Percentiles rank a stretch among this genome's conserved stretches.
Evolutionary conservation across 2,329 filamentous ascomycete species (phyloP).

Genomic region (Fusarium palustre): DNA sequence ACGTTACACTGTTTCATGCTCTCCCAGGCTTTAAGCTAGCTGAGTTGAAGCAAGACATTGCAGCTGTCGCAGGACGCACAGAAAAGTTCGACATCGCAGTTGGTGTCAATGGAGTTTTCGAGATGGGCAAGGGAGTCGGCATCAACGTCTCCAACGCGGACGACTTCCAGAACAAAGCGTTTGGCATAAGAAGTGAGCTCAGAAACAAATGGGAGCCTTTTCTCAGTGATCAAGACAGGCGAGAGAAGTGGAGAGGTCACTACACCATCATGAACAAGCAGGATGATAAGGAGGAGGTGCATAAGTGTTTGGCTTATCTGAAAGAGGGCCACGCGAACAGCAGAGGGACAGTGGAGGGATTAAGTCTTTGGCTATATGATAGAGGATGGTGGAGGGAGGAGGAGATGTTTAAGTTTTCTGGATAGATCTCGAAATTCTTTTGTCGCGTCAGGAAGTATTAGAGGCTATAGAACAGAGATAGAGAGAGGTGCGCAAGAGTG

Average conservation of each 20-base stretch:
- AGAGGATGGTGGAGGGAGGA: slow-evolving; percentile 26
- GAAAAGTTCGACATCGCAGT: slow-evolving; percentile 3
- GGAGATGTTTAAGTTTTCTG: slow-evolving; percentile 1
- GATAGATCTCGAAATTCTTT: neutral
- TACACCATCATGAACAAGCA: slow-evolving; percentile 41
- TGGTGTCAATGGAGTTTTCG: slow-evolving; percentile 8
- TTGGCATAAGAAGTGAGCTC: slow-evolving; percentile 13
- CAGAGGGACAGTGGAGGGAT: slow-evolving; percentile 16
- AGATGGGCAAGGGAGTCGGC: slow-evolving; percentile 33
- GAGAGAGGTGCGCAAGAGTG: neutral
- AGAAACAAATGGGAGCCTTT: slow-evolving; percentile 26
- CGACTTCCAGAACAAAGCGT: slow-evolving; percentile 4
- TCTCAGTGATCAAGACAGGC: slow-evolving; percentile 24
- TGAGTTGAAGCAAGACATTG: slow-evolving; percentile 18
- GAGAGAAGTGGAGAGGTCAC: slow-evolving; percentile 32
- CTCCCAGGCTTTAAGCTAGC: slow-evolving; percentile 28
- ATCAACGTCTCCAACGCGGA: slow-evolving; percentile 19
- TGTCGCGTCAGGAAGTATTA: no score
- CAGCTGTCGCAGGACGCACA: neutral
- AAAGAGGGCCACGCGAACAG: slow-evolving; percentile 4
- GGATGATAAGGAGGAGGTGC: slow-evolving; percentile 23
- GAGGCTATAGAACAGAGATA: neutral
- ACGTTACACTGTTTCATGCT: slow-evolving; percentile 36
- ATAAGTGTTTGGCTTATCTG: slow-evolving; percentile 9
- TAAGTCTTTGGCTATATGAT: slow-evolving; percentile 29